Base-by-base conservation (phyloP, 768 basidiomycete genomes). In the Serendipita indica region DNA sequence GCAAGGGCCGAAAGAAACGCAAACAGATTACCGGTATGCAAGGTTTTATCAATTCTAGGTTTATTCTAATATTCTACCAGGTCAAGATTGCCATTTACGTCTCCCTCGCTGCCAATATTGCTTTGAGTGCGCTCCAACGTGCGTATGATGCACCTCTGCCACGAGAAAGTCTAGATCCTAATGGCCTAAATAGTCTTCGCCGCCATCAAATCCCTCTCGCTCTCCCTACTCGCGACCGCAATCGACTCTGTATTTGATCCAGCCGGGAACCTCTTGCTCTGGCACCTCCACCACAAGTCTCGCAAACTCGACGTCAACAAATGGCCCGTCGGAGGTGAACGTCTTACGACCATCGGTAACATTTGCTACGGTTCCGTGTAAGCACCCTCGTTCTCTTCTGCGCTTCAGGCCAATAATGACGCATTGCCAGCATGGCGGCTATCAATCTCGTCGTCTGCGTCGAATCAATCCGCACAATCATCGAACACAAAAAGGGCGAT, bases 371-470 rank as follows among this genome's bases (percentile, higher is more conserved):
- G 89, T 80, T 61, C 71, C 34, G 66, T 62, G 35, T 10, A 35
- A 33, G n/a, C 34, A 18, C 28, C 60, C 52, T 60, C 22, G 39
- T 59, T 37, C 56, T 10, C 22, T 14, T 46, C 45, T 46, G 13
- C 45, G 13, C 25, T 46, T 10, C 25, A 7, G 14, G 22, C 43
- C 35, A 37, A 10, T 10, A 37, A 37, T 37, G 35, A 10, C 32
- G n/a, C n/a, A n/a, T n/a, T n/a, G n/a, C 20, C 61, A 89, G 90
- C 49, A 97, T 96, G 92, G 80, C 80, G 59, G 80, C 87, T 3
- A 92, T 94, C 64, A 97, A 94, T 71, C 71, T 97, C 32, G 83
- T 96, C 57, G 79, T 97, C 62, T 79, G 92, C 54, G 91, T 96
- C 43, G 89, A 94, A 70, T 88, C 91, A 7, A 73, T 82, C 33